phyloP scores from a whole-genome alignment of 768 basidiomycete species.

The Baorangia bicolor region DNA sequence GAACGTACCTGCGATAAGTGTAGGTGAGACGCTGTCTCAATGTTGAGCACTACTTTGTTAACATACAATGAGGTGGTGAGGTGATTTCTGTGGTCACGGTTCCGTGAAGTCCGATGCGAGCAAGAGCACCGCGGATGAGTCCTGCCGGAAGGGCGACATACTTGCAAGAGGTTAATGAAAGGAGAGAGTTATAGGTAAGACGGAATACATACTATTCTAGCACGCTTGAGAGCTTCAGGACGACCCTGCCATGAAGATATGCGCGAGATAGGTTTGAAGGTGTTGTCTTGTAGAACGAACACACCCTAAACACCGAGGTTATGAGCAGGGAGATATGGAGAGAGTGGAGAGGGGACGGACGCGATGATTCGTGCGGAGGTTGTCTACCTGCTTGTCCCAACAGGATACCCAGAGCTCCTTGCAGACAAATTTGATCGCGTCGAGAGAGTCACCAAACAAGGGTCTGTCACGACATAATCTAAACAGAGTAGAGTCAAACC shows the following conservation, averaged over 20 bases:
- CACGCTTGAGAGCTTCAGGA: constrained; percentile 66
- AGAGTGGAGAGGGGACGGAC: constrained; percentile 42
- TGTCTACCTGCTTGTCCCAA: constrained; percentile 96
- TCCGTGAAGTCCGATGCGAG: constrained; percentile 72
- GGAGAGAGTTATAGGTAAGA: background rate
- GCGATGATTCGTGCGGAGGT: constrained; percentile 91
- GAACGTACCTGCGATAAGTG: constrained; percentile 60
- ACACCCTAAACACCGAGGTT: constrained; percentile 59
- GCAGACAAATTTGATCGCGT: constrained; percentile 93
- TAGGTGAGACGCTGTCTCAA: background rate
- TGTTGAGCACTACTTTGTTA: background rate
- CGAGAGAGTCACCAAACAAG: constrained; percentile 79
- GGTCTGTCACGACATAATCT: constrained; percentile 77
- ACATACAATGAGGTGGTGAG: constrained; percentile 81
- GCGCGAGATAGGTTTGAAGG: constrained; percentile 81
- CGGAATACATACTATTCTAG: constrained; percentile 58
- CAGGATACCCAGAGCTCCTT: constrained; percentile 93
- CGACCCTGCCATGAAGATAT: constrained; percentile 81
- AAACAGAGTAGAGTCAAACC: background rate
- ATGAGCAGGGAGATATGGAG: background rate
- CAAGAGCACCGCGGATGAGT: constrained; percentile 79
- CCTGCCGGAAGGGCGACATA: constrained; percentile 82
- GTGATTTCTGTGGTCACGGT: constrained; percentile 78
- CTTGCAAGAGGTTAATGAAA: constrained; percentile 37
- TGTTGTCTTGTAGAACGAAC: constrained; percentile 90